phyloP scores from a whole-genome alignment of 306 rosid species.

The Cicer yamashitae region DNA sequence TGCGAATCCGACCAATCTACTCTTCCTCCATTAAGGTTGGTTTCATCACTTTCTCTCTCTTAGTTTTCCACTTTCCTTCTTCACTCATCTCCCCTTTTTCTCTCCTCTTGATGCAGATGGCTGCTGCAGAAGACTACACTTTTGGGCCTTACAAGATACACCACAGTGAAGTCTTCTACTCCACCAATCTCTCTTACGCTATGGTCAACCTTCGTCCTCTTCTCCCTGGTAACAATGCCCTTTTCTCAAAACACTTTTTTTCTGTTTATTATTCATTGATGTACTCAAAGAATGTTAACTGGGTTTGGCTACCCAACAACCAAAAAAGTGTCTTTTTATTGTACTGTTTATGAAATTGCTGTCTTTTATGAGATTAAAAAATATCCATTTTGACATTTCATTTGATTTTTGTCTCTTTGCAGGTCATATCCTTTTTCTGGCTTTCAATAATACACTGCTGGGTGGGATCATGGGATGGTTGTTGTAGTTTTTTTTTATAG shows the following conservation, averaged over 20 bases:
- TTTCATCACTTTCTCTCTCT: constrained; percentile 3
- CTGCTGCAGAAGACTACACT: constrained; percentile 51
- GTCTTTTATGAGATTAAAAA: constrained; percentile 24
- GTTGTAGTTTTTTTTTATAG: not conserved
- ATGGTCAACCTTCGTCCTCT: constrained; percentile 89
- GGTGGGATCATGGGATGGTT: constrained; percentile 28
- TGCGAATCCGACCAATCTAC: constrained; percentile 44
- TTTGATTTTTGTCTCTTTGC: constrained; percentile 52
- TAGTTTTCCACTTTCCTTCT: not conserved
- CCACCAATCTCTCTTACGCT: constrained; percentile 75
- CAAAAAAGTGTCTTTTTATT: not conserved
- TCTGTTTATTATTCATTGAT: not conserved
- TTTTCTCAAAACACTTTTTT: not conserved
- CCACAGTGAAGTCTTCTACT: constrained; percentile 75
- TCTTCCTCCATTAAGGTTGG: constrained; percentile 52
- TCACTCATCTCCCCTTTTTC: not conserved
- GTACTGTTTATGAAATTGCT: constrained; percentile 14
- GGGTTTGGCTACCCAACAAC: not conserved
- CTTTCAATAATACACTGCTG: constrained; percentile 25
- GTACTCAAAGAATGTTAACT: not conserved
- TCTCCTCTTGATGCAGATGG: constrained; percentile 45
- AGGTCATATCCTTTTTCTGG: constrained; percentile 95
- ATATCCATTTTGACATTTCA: constrained; percentile 34
- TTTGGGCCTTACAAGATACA: constrained; percentile 68
- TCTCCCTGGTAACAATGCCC: constrained; percentile 71